phyloP scores from a whole-genome alignment of 2,329 filamentous ascomycete genomes.

The Alternaria panax region DNA sequence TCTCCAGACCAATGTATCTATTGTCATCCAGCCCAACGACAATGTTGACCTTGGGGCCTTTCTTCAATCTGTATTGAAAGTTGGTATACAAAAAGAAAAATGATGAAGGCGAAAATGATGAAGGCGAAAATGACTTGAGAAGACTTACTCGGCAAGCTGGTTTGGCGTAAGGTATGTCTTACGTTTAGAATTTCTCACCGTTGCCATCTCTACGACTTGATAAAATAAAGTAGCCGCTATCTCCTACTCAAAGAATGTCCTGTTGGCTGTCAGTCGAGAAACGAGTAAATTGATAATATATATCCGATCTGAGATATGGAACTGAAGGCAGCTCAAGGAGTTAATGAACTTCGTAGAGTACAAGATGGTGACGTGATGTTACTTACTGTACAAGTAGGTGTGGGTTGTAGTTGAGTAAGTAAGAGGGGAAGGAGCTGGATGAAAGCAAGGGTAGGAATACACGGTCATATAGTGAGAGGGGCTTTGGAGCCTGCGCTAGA shows the following conservation, averaged over 20 bases:
- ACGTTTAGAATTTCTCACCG: not conserved
- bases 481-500: not conserved
- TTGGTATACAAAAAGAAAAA: not conserved
- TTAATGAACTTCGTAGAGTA: not conserved
- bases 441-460: not conserved
- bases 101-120: fast-evolving
- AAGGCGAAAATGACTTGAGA: not conserved
- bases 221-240: not conserved
- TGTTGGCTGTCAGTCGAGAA: not conserved
- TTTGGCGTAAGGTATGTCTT: not conserved
- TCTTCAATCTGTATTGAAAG: slow-evolving; percentile 14
- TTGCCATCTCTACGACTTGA: not conserved
- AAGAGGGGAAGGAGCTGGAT: not conserved
- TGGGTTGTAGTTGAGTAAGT: not conserved
- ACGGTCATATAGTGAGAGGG: not conserved
- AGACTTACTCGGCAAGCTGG: slow-evolving; percentile 6
- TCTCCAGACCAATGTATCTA: slow-evolving; percentile 30
- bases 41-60: slow-evolving; percentile 24
- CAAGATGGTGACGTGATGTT: no score
- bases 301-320: no score
- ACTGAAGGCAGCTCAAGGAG: not conserved
- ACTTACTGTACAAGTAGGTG: not conserved
- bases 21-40: slow-evolving; percentile 21
- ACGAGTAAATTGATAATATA: not conserved
- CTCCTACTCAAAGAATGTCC: not conserved